A percentile compares a stretch with the other conserved stretches of the same genome.
Conservation (phyloP, 805 yeast genomes). For the Myxozyma neotropica region DNA sequence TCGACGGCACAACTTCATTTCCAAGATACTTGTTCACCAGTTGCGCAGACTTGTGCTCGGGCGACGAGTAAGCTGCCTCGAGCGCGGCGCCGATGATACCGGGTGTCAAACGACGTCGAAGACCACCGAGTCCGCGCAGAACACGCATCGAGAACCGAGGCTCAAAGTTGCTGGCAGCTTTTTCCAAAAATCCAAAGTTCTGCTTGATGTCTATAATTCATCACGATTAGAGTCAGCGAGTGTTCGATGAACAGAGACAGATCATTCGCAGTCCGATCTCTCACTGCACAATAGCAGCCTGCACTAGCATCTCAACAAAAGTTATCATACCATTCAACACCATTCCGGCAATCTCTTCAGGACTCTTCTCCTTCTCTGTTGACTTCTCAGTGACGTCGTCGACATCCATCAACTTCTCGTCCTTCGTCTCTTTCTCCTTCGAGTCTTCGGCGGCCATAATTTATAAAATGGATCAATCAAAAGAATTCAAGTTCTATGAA, state of each 20-base stretch:
- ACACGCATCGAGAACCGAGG: conserved; percentile 85
- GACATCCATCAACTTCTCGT: conserved; percentile 28
- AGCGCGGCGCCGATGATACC: conserved; percentile 60
- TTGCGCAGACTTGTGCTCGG: conserved; percentile 11
- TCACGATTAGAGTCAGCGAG: background rate
- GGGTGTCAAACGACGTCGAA: conserved; percentile 65
- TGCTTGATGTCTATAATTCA: conserved; percentile 41
- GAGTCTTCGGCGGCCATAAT: conserved; percentile 8
- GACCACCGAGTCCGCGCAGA: conserved; percentile 74
- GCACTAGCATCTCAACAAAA: background rate
- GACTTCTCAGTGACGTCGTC: conserved; percentile 9
- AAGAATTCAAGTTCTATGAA: background rate
- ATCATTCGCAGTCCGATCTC: background rate
- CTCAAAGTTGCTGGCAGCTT: conserved; percentile 73
- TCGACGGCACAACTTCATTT: conserved; percentile 1
- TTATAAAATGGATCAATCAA: background rate
- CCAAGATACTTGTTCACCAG: conserved; percentile 19
- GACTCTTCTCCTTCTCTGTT: conserved; percentile 7
- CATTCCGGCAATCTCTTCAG: conserved; percentile 27
- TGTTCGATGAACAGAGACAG: background rate
- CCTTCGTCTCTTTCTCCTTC: conserved; percentile 14
- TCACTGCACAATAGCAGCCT: background rate
- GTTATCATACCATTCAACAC: conserved; percentile 25
- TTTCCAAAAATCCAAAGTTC: conserved; percentile 53
- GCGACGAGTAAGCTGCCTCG: conserved; percentile 55